Conservation (phyloP, 352 stramenopile species). For the Pythium utonaiense region DNA sequence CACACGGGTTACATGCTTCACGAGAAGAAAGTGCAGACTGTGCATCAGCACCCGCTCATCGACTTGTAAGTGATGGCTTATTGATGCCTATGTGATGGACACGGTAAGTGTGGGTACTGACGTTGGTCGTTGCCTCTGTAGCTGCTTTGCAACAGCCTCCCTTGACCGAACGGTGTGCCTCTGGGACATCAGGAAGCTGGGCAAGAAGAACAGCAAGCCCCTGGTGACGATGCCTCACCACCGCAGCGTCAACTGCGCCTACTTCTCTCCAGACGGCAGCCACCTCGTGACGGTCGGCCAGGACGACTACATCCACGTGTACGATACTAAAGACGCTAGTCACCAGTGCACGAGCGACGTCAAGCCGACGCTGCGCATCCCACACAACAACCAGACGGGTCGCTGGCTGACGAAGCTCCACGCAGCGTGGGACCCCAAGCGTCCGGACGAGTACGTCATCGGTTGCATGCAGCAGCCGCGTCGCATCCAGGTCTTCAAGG, state of each 20-base stretch:
- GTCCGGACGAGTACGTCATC: constrained; percentile 70
- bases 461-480: constrained; percentile 81
- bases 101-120: not conserved
- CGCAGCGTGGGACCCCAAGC: constrained; percentile 75
- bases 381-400: constrained; percentile 84
- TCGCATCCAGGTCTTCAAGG: constrained; percentile 78
- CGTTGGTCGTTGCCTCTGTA: constrained; percentile 16
- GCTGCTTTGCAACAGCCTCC: constrained; percentile 73
- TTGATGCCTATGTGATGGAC: no score
- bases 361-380: constrained; percentile 39
- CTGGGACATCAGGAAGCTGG: constrained; percentile 72
- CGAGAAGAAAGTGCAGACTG: constrained; percentile 86
- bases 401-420: constrained; percentile 88
- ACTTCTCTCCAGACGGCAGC: constrained; percentile 69
- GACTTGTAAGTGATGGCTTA: constrained; percentile 52
- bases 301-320: constrained; percentile 79
- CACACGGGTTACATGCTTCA: constrained; percentile 48
- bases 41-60: constrained; percentile 60
- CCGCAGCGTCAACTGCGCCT: constrained; percentile 85
- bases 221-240: constrained; percentile 59
- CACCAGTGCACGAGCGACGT: constrained; percentile 27
- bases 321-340: constrained; percentile 41
- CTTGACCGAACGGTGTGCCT: constrained; percentile 77
- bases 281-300: constrained; percentile 80
- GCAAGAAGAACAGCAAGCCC: constrained; percentile 33